Evolutionary conservation across 2,329 filamentous ascomycete genomes (phyloP), one percentile per base, ranked within the genome.

Genomic region (Calonectria multiphialidica): DNA sequence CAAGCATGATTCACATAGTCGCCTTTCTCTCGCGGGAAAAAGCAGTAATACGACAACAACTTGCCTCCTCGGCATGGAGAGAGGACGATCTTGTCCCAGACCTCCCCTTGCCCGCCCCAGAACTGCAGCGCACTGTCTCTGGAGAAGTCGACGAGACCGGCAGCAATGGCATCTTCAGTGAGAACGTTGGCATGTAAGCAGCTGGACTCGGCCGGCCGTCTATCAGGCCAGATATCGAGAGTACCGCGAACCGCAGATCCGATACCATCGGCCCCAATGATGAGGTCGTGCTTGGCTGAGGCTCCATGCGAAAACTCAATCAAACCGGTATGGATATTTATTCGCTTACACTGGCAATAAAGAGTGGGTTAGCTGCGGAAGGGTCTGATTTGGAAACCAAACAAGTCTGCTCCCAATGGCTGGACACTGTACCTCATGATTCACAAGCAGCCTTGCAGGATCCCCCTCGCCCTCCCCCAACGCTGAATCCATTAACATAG

Each of bases 61-160:
- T 88, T 88, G 65, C 92, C 91, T 30, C 88, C 89, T 78, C 93
- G 92, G 83, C 92, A 94, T 5, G 92, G 91, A 0, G 91, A 93
- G 2, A 94, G 84, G 6, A 94, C 92, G 70, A 94, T 93, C 86
- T 94, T 94, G 81, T 93, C 89, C 86, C 86, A 90, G 77, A 89
- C 90, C 67, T 83, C 84, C 65, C 91, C 89, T 65, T 91, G 88
- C 1, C 92, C 92, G 28, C 92, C 92, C 92, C 92, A 94, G 84
- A 93, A 94, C 81, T 94, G 90, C 0, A 94, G 84, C 0, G 91
- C 92, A 30, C 81, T 84, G 82, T 93, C 81, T 40, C 86, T 78
- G 0, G 90, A 90, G 82, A 92, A 93, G 79, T 93, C 90, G 37
- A 90, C 86, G 0, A 93, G 86, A 2, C 92, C 92, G 1, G 90